These are phyloP conservation scores for Tolypocladium paradoxum DNA, from an alignment of 2,329 filamentous ascomycete species.

Conservation along the genomic window DNA sequence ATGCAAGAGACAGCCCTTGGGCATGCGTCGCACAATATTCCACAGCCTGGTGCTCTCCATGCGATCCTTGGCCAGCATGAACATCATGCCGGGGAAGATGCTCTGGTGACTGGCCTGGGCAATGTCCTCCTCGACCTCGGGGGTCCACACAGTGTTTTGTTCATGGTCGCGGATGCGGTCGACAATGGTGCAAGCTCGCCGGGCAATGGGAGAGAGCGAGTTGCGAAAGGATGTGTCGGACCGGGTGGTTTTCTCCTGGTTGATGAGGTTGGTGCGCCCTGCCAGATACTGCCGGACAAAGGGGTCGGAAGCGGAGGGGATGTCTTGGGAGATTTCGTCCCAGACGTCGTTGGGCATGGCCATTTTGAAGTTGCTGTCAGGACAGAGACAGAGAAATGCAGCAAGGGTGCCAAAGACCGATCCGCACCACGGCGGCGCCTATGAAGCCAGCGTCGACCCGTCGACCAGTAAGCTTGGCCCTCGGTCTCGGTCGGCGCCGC, in stretches of 20 bases:
- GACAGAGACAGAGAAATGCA: not conserved
- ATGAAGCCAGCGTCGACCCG: not conserved
- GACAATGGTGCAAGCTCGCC: conserved; percentile 69
- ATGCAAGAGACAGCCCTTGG: conserved; percentile 79
- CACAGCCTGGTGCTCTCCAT: conserved; percentile 81
- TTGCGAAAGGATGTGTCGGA: conserved; percentile 64
- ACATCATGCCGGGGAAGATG: conserved; percentile 88
- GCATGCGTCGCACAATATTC: conserved; percentile 76
- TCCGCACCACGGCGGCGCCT: not conserved
- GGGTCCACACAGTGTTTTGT: conserved; percentile 64
- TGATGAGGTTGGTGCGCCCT: conserved; percentile 65
- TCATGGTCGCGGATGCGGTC: conserved; percentile 70
- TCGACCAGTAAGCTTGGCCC: not conserved
- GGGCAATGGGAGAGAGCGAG: conserved; percentile 67
- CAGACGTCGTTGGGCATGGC: conserved; percentile 45
- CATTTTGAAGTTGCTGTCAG: conserved; percentile 15
- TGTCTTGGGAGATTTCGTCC: conserved; percentile 43
- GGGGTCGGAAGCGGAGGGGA: conserved; percentile 52
- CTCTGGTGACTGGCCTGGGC: conserved; percentile 51
- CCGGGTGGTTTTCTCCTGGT: conserved; percentile 70
- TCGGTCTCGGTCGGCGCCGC: conserved; percentile 5
- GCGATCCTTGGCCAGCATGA: conserved; percentile 69
- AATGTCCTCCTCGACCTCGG: conserved; percentile 58
- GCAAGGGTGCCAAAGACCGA: not conserved
- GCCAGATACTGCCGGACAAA: conserved; percentile 75